Evolutionary conservation across 1,139 yeast genomes (phyloP).

Genomic region (Casaregolazyma suthepensis): DNA sequence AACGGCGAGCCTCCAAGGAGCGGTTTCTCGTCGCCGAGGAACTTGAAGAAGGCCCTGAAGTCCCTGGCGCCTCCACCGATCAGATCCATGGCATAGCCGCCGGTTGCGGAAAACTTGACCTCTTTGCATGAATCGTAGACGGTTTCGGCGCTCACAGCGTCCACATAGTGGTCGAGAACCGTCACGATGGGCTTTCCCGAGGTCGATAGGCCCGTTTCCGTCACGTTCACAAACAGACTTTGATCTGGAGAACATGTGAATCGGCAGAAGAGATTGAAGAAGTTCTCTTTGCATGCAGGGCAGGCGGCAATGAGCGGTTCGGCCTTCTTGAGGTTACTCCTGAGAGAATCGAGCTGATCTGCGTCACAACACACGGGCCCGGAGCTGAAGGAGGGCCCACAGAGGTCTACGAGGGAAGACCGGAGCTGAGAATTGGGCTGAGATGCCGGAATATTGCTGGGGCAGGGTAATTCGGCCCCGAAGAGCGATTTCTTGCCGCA

Average conservation of each 20-base stretch:
- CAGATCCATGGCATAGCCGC: conserved; percentile 94
- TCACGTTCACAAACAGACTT: conserved; percentile 63
- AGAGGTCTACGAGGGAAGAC: conserved; percentile 48
- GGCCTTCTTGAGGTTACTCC: conserved; percentile 59
- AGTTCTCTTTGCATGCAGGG: conserved; percentile 89
- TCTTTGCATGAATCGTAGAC: conserved; percentile 83
- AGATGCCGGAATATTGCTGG: conserved; percentile 46
- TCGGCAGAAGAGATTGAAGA: conserved; percentile 76
- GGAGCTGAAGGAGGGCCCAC: conserved; percentile 63
- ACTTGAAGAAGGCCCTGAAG: conserved; percentile 67
- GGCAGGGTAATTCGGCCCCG: conserved; percentile 77
- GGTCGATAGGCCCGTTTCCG: conserved; percentile 49
- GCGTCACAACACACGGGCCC: conserved; percentile 48
- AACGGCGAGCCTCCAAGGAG: conserved; percentile 91
- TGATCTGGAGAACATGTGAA: conserved; percentile 91
- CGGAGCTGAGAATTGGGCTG: conserved; percentile 43
- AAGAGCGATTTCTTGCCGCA: conserved; percentile 82
- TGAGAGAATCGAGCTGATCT: conserved; percentile 45
- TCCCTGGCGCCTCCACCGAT: conserved; percentile 93
- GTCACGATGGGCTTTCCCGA: conserved; percentile 58
- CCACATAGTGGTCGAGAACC: conserved; percentile 61
- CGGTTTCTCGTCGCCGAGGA: conserved; percentile 92
- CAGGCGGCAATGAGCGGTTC: conserved; percentile 82
- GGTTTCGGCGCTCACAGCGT: conserved; percentile 50
- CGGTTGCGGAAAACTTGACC: conserved; percentile 88